phyloP scores from a whole-genome alignment of 129 eudicot species.

The Glebionis coronaria region DNA sequence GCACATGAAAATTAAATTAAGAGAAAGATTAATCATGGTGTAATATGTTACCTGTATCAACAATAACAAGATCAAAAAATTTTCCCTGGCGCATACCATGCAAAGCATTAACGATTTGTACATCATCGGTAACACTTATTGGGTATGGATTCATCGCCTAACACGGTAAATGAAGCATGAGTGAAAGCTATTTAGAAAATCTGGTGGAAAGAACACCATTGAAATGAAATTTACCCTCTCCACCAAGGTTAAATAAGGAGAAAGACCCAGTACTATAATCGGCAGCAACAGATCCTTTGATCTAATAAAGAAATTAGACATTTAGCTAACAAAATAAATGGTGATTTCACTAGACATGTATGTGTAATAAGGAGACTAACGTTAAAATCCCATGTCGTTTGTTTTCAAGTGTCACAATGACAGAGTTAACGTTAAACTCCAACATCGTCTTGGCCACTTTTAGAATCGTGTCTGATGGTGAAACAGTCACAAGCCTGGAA shows the following conservation, averaged over 20 bases:
- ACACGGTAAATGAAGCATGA: conserved; percentile 15
- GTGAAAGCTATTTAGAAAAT: neutral
- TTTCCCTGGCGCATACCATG: conserved; percentile 93
- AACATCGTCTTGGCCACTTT: conserved; percentile 85
- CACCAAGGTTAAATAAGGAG: conserved; percentile 73
- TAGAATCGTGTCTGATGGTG: conserved; percentile 79
- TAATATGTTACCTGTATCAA: conserved; percentile 69
- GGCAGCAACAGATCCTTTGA: conserved; percentile 88
- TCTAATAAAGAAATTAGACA: conserved; percentile 34
- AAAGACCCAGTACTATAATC: conserved; percentile 74
- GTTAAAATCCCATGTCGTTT: conserved; percentile 87
- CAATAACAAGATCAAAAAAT: conserved; percentile 90
- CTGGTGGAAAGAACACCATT: neutral
- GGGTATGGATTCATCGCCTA: conserved; percentile 98
- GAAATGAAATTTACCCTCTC: conserved; percentile 57
- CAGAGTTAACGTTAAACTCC: conserved; percentile 65
- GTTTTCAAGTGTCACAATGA: conserved; percentile 70
- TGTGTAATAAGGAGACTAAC: conserved; percentile 42
- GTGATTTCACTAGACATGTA: neutral
- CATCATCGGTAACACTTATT: conserved; percentile 80
- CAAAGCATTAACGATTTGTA: conserved; percentile 93
- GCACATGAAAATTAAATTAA: neutral
- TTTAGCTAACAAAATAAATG: neutral
- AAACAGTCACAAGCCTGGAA: conserved; percentile 70
- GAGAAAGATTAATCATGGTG: neutral